Conservation (phyloP, 257 asterid species). For the Forsythia suspensa region DNA sequence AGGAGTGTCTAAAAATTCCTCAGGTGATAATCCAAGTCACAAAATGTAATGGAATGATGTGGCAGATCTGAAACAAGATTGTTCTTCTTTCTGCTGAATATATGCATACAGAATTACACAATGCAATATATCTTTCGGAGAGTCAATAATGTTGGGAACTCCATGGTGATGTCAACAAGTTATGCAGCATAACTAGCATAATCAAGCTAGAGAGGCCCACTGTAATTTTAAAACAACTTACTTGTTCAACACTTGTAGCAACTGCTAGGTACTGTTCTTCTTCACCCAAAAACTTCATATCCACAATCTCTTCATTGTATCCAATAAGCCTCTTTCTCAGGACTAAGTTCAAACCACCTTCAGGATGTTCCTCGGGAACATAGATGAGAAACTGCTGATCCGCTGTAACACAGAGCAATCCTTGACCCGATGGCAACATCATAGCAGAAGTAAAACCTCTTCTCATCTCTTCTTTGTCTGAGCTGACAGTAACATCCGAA, state of each 20-base stretch:
- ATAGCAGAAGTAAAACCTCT: slow-evolving; percentile 84
- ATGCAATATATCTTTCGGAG: not conserved
- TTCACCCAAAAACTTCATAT: slow-evolving; percentile 94
- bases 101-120: not conserved
- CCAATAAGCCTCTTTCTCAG: slow-evolving; percentile 84
- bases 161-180: not conserved
- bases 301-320: slow-evolving; percentile 91
- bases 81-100: not conserved
- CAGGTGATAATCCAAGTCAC: not conserved
- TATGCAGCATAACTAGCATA: not conserved
- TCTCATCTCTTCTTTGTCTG: slow-evolving; percentile 66
- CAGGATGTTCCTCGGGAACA: slow-evolving; percentile 49
- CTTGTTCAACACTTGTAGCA: slow-evolving; percentile 94
- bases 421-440: slow-evolving; percentile 79
- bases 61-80: not conserved
- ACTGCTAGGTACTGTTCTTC: slow-evolving; percentile 92
- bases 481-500: slow-evolving; percentile 71
- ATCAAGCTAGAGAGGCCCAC: not conserved
- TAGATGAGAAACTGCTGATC: slow-evolving; percentile 95
- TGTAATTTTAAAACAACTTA: slow-evolving; percentile 27
- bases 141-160: not conserved
- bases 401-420: slow-evolving; percentile 82
- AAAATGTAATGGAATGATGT: not conserved
- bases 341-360: slow-evolving; percentile 49
- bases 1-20: not conserved